Base-by-base conservation (phyloP, 2,329 filamentous ascomycete species). In the Magnaporthiopsis poae region DNA sequence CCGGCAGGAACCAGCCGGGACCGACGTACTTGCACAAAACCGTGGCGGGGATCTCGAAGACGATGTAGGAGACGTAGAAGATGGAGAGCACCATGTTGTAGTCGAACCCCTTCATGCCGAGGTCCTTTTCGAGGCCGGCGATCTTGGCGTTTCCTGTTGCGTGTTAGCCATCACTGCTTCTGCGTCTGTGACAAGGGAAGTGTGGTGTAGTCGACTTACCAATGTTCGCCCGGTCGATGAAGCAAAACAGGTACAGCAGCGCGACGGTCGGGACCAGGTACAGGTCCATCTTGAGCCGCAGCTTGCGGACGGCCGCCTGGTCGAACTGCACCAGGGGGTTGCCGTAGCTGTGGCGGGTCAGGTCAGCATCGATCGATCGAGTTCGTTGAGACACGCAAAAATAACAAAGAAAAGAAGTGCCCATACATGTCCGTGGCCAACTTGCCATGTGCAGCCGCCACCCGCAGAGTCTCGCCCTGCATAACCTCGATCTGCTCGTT, bases 151-250 rank as follows among this genome's bases (percentile, higher is more conserved):
- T 91, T n/a, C 88, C 86, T 88, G 33, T 8, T 56, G 59, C 11
- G 29, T 25, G 59, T 29, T 39, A 1, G 3, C 27, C 15, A 0
- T 2, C 5, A n/a, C 36, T 39, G n/a, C 27, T 63, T n/a, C 12
- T 27, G 27, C 2, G 27, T n/a, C 12, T 27, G 27, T 27, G 27
- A 2, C 27, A 27, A 27, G 27, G 2, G 27, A 27, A 27, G 27
- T 27, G 2, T 27, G 5, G 3, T 2, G 29, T 29, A 29, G 3
- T 3, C 15, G 1, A 69, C 78, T 72, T 72, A 87, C 88, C 88
- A 56, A 91, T 88, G 68, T 90, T 91, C 31, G 88, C 86, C n/a
- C 88, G 82, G 71, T 90, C 88, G 69, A 90, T 90, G 75, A 90
- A 90, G 76, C 88, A 90, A 71, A 90, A 90, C 0, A 90, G 80